Evolutionary conservation across 441 rosid genomes (phyloP), one percentile per base, ranked within the genome.

Genomic region (Aleurites moluccanus): DNA sequence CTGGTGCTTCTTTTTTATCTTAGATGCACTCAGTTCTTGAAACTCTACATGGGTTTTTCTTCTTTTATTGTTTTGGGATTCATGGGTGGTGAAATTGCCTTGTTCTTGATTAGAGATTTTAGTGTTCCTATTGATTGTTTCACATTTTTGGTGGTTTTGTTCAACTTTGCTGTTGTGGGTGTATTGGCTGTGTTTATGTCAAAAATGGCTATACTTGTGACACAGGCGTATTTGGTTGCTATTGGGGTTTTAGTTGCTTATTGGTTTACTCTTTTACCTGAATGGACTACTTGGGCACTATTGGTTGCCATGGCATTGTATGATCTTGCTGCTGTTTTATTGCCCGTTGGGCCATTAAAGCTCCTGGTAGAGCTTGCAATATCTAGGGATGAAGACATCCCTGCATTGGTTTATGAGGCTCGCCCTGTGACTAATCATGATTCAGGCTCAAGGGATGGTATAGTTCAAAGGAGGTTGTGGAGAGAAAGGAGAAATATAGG

Each of bases 381-480:
- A 25, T 91, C 97, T 0, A 88, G 98, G 80, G 97, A 94, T 79
- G 98, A 94, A 80, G 97, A 94, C 80, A 94, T 94, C 75, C 98
- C 97, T 0, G 98, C 97, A 6, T 75, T 94, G 79, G 97, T 94
- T 42, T 94, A 94, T 0, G 97, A 92, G 85, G 94, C 97, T 33
- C 80, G 97, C 2, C 97, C 98, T 2, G 91, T 94, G 64, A 81
- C 78, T 10, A 78, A 71, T 76, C 79, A 70, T n/a, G 85, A 92
- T 72, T 73, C 87, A 0, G 73, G 74, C 69, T 73, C 80, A 0
- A 72, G 82, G 64, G 55, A 78, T 50, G 77, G 76, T 64, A 80
- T 45, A 18, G 82, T 79, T 73, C 93, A 82, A 68, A 90, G 89
- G 79, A 81, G 97, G 68, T 82, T 86, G 27, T 94, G 98, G 98